Evolutionary conservation across 2,329 filamentous ascomycete species (phyloP).

Genomic region (Juglanconis oblonga): DNA sequence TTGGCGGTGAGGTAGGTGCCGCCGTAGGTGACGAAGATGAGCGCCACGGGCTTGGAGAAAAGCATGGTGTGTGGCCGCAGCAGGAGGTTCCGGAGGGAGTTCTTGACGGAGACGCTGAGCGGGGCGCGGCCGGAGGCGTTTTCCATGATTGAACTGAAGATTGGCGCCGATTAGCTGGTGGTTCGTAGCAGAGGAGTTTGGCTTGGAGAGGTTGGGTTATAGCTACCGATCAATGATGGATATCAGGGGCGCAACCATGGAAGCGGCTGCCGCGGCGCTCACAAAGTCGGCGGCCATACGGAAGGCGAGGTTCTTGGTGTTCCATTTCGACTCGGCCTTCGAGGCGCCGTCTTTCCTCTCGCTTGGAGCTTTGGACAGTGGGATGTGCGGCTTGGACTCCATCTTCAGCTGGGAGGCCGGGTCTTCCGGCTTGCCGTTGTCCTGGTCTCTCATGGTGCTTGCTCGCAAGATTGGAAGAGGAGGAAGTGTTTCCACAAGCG

Average conservation of each 20-base stretch:
- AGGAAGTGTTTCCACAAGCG: background rate
- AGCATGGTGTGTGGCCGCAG: slow-evolving; percentile 60
- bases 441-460: slow-evolving; percentile 10
- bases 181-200: too few relatives aligned
- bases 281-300: slow-evolving; percentile 66
- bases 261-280: slow-evolving; percentile 69
- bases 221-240: slow-evolving; percentile 78
- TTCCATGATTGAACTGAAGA: slow-evolving; percentile 69
- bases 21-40: slow-evolving; percentile 76
- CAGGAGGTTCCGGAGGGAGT: slow-evolving; percentile 55
- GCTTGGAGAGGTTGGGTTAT: background rate
- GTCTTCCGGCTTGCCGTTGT: slow-evolving; percentile 8
- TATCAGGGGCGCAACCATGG: slow-evolving; percentile 78
- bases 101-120: slow-evolving; percentile 56
- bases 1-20: slow-evolving; percentile 91
- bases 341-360: slow-evolving; percentile 1
- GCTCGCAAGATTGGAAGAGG: background rate
- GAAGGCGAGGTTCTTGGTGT: slow-evolving; percentile 68
- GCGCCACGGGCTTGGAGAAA: slow-evolving; percentile 62
- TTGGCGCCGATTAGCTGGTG: too few relatives aligned
- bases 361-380: slow-evolving; percentile 3
- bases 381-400: slow-evolving; percentile 4
- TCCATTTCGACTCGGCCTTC: slow-evolving; percentile 50
- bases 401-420: slow-evolving; percentile 12
- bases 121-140: slow-evolving; percentile 70